phyloP scores from a whole-genome alignment of 345 rosid genomes.

The Pistacia integerrima region DNA sequence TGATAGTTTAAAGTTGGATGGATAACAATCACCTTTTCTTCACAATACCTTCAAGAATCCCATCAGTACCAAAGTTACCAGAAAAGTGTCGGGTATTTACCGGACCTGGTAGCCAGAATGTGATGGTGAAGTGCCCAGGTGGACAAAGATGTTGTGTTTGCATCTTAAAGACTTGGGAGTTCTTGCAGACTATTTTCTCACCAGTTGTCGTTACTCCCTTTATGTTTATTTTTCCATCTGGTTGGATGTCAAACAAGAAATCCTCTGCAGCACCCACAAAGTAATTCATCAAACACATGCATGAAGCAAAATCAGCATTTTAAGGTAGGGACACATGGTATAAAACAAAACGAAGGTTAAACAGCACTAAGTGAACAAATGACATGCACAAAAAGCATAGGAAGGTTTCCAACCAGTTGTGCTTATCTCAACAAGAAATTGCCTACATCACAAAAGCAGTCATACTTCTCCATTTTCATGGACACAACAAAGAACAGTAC shows the following conservation, averaged over 20 bases:
- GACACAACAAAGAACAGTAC: not conserved
- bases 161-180: conserved; percentile 67
- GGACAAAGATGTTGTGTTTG: conserved; percentile 68
- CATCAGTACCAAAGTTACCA: conserved; percentile 55
- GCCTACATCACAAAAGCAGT: not conserved
- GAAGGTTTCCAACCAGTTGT: not conserved
- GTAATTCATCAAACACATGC: conserved; percentile 12
- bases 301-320: not conserved
- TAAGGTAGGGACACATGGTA: not conserved
- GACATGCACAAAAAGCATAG: not conserved
- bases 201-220: conserved; percentile 78
- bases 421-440: not conserved
- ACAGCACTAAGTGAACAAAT: not conserved
- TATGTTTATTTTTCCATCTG: conserved; percentile 63
- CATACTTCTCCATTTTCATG: not conserved
- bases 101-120: conserved; percentile 80
- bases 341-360: not conserved
- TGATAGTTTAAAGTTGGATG: not conserved
- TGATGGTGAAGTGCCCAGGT: conserved; percentile 69
- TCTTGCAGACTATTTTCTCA: conserved; percentile 58
- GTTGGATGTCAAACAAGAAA: conserved; percentile 63
- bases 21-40: conserved; percentile 44
- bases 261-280: conserved; percentile 54
- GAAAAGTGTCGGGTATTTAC: conserved; percentile 50
- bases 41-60: conserved; percentile 74